Percentiles rank a stretch among this genome's conserved stretches.
Conservation (phyloP, 345 rosid genomes). For the Lumnitzera racemosa region DNA sequence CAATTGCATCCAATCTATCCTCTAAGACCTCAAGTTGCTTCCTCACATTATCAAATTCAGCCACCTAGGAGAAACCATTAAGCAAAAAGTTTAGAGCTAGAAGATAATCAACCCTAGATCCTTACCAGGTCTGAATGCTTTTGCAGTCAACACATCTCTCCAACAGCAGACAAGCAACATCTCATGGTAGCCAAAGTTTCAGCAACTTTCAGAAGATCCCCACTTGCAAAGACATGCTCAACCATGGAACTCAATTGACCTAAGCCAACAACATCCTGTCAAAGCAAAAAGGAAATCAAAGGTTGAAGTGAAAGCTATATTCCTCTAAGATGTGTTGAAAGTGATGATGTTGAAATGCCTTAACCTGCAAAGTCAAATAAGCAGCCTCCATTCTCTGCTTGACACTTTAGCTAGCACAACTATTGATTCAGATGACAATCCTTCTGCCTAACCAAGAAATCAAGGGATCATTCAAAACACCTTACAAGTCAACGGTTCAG, state of each 20-base stretch:
- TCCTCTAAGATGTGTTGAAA: neutral
- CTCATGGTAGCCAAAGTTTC: constrained; percentile 99
- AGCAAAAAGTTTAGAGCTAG: neutral
- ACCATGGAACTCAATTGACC: constrained; percentile 93
- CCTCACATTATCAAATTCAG: constrained; percentile 93
- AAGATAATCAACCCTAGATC: no score
- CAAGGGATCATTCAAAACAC: no score
- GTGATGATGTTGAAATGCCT: constrained; percentile 2
- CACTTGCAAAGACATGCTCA: constrained; percentile 94
- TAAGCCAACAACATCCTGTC: constrained; percentile 94
- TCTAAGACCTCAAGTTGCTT: constrained; percentile 93
- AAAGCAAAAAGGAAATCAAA: neutral
- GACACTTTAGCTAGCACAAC: constrained; percentile 86
- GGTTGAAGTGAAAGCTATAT: neutral
- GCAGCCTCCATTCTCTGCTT: constrained; percentile 99
- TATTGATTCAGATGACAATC: constrained; percentile 86
- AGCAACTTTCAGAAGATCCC: constrained; percentile 97
- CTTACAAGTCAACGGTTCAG: no score
- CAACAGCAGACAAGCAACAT: constrained; percentile 96
- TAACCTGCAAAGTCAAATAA: constrained; percentile 80
- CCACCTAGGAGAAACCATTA: constrained; percentile 43
- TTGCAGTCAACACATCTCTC: constrained; percentile 48
- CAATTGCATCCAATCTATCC: constrained; percentile 89
- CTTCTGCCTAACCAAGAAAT: constrained; percentile 60
- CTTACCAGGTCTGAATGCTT: neutral